phyloP scores from a whole-genome alignment of 2,329 filamentous ascomycete genomes.

The Orbilia blumenaviensis region DNA sequence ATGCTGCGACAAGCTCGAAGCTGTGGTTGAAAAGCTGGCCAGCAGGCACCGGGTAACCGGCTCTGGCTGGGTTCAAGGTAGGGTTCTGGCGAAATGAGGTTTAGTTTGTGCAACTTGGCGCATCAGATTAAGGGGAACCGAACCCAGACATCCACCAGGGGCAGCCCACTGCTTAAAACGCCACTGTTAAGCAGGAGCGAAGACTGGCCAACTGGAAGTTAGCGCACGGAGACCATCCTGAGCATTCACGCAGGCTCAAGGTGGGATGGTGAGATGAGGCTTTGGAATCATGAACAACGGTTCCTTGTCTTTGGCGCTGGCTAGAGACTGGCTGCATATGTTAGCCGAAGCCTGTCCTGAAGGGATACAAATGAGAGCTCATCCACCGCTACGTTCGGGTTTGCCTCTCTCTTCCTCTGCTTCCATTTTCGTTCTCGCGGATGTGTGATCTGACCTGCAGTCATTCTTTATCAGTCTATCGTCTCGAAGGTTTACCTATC shows the following conservation, averaged over 20 bases:
- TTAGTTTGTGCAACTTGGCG: constrained; percentile 47
- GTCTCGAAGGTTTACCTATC: constrained; percentile 14
- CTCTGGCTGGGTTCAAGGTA: background rate
- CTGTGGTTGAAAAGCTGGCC: background rate
- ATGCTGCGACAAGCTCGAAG: background rate
- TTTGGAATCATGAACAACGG: constrained; percentile 26
- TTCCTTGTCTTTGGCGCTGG: constrained; percentile 12
- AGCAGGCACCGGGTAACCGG: constrained; percentile 42
- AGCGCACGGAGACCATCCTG: constrained; percentile 2
- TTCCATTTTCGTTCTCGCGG: constrained; percentile 11
- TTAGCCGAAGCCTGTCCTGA: background rate
- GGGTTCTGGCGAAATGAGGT: constrained; percentile 7
- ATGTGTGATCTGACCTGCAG: constrained; percentile 48
- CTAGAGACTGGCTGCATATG: background rate
- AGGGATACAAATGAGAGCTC: constrained; percentile 35
- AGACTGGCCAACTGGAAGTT: constrained; percentile 21
- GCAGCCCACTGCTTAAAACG: constrained; percentile 18
- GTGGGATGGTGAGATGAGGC: constrained; percentile 7
- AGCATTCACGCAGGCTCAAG: constrained; percentile 39
- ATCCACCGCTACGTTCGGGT: background rate
- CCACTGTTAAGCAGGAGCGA: constrained; percentile 22
- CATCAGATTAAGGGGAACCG: constrained; percentile 53
- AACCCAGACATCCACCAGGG: constrained; percentile 20
- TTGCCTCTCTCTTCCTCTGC: constrained; percentile 1
- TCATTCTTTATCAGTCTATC: constrained; percentile 42